A percentile compares a stretch with the other conserved stretches of the same genome.
Conservation (phyloP, 2,329 filamentous ascomycete species). For the Aspergillus thermomutatus region DNA sequence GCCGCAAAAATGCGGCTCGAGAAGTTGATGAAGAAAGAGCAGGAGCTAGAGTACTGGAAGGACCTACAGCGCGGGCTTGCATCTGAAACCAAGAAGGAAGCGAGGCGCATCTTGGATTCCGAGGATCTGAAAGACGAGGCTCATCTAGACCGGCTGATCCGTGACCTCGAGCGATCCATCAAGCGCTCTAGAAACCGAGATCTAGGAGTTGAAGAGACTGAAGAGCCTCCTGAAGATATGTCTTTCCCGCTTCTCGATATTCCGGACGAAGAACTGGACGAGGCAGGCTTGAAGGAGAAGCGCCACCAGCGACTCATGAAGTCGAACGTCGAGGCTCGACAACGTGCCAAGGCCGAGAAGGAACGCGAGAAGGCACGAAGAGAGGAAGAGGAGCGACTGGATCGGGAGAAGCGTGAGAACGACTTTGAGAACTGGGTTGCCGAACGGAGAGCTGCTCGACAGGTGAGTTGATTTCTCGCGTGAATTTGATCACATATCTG, state of each 20-base stretch:
- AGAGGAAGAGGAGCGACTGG: conserved; percentile 77
- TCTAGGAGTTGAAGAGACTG: conserved; percentile 77
- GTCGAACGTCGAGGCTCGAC: conserved; percentile 87
- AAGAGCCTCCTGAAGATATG: conserved; percentile 71
- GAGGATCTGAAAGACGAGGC: conserved; percentile 91
- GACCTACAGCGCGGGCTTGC: conserved; percentile 70
- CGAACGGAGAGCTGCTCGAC: conserved; percentile 71
- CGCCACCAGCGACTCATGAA: conserved; percentile 89
- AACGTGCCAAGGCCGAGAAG: conserved; percentile 93
- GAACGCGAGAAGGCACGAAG: conserved; percentile 83
- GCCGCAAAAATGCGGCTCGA: conserved; percentile 96
- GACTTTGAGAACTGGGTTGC: conserved; percentile 84
- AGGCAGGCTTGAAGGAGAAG: conserved; percentile 87
- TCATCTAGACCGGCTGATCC: conserved; percentile 77
- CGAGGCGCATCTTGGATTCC: conserved; percentile 76
- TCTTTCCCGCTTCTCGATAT: conserved; percentile 85
- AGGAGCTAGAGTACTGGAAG: conserved; percentile 92
- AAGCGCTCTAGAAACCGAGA: conserved; percentile 90
- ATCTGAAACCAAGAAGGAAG: conserved; percentile 86
- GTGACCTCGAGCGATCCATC: conserved; percentile 86
- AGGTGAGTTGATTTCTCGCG: conserved; percentile 31
- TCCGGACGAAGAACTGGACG: conserved; percentile 88
- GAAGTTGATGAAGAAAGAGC: conserved; percentile 91
- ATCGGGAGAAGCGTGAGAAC: conserved; percentile 78
- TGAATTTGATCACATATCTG: conserved; percentile 11